phyloP scores from a whole-genome alignment of 257 asterid genomes.

The Nicotiana sylvestris region DNA sequence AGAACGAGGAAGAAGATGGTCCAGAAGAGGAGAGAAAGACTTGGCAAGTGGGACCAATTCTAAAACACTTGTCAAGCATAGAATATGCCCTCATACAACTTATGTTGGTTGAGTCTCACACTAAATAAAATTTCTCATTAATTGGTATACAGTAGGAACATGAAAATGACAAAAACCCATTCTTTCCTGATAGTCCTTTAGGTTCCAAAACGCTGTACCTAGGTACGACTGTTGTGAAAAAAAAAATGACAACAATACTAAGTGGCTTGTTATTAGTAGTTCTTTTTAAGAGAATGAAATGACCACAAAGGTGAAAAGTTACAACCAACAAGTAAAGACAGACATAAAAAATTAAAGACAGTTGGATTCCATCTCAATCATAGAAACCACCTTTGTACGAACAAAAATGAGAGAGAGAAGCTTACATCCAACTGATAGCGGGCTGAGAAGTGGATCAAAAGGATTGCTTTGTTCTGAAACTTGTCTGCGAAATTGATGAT shows the following conservation, averaged over 20 bases:
- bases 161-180: not conserved
- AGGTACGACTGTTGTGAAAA: not conserved
- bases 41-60: too few relatives aligned
- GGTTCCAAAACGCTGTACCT: not conserved
- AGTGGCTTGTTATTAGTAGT: not conserved
- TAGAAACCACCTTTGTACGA: not conserved
- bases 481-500: constrained; percentile 48
- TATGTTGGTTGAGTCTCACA: too few relatives aligned
- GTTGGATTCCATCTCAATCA: not conserved
- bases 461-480: constrained; percentile 89
- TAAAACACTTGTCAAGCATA: too few relatives aligned
- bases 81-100: too few relatives aligned
- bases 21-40: too few relatives aligned
- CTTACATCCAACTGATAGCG: constrained; percentile 88
- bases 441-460: constrained; percentile 92
- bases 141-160: not conserved
- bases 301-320: not conserved
- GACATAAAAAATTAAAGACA: not conserved
- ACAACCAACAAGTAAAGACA: not conserved
- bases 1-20: too few relatives aligned
- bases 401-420: not conserved
- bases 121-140: not conserved
- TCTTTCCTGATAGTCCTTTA: not conserved
- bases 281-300: not conserved
- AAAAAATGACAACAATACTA: not conserved